Conservation (phyloP, 2,329 filamentous ascomycete species). For the Elsinoe fawcettii region DNA sequence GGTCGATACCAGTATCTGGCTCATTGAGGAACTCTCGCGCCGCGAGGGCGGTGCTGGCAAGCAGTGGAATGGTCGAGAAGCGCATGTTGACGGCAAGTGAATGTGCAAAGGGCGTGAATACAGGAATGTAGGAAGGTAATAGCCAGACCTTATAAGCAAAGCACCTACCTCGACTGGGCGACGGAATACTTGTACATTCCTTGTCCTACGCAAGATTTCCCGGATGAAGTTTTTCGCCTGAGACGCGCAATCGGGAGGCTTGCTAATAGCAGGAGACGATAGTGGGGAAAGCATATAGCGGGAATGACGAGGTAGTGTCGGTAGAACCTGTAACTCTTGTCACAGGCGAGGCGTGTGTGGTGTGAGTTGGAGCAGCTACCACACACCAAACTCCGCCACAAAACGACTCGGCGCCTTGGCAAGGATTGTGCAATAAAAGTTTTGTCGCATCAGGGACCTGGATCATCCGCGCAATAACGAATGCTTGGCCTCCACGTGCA, state of each 20-base stretch:
- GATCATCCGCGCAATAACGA: not conserved
- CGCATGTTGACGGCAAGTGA: not conserved
- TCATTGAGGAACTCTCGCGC: constrained; percentile 30
- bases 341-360: constrained; percentile 28
- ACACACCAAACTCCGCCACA: not conserved
- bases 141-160: not conserved
- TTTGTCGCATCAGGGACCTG: not conserved
- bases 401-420: not conserved
- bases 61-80: constrained; percentile 1
- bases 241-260: constrained; percentile 3
- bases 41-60: constrained; percentile 23
- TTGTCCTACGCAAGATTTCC: constrained; percentile 1
- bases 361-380: not conserved
- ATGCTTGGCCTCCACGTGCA: not conserved
- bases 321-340: constrained; percentile 43
- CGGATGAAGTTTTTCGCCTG: constrained; percentile 1
- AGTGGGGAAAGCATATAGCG: not conserved
- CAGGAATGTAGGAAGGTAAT: not conserved
- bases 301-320: constrained; percentile 32
- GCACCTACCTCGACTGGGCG: not conserved
- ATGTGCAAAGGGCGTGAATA: not conserved
- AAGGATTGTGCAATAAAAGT: not conserved
- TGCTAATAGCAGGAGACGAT: not conserved
- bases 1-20: constrained; percentile 31
- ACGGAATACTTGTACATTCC: not conserved